phyloP scores from a whole-genome alignment of 352 stramenopile genomes.

The Globisporangium perplexum region DNA sequence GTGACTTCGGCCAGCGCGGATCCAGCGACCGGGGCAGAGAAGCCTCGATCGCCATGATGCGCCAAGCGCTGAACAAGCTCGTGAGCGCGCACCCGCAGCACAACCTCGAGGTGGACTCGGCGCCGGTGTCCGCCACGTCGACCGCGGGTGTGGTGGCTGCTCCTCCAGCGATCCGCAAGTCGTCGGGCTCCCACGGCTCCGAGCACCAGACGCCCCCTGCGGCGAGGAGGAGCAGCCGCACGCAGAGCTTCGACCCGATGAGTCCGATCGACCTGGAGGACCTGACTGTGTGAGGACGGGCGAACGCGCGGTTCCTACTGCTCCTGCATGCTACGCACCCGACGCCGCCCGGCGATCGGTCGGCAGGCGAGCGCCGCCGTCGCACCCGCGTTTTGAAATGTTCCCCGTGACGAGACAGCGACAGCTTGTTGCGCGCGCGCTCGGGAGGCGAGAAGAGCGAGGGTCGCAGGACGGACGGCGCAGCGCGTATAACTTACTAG shows the following conservation, averaged over 20 bases:
- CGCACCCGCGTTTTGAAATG: too few species aligned
- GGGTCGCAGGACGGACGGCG: too few species aligned
- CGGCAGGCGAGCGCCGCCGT: too few species aligned
- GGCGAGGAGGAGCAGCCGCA: conserved; percentile 1
- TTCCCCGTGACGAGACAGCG: too few species aligned
- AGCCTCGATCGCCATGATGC: conserved; percentile 54
- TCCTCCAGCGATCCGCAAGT: conserved; percentile 21
- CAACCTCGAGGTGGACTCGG: conserved; percentile 60
- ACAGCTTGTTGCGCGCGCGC: too few species aligned
- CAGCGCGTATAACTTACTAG: too few species aligned
- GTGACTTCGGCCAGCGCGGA: conserved; percentile 25
- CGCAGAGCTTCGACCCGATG: conserved; percentile 13
- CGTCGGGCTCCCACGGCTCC: conserved; percentile 8
- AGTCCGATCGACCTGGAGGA: conserved; percentile 22
- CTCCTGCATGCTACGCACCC: not conserved
- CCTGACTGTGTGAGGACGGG: conserved; percentile 17
- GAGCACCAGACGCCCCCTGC: conserved; percentile 8
- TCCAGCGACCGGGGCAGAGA: conserved; percentile 56
- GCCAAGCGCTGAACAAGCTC: conserved; percentile 69
- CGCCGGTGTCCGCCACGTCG: conserved; percentile 10
- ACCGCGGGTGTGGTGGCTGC: conserved; percentile 1
- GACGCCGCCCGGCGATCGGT: too few species aligned
- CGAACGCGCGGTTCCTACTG: not conserved
- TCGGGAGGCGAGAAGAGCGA: too few species aligned
- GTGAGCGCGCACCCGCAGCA: conserved; percentile 70